These are phyloP conservation scores for Saccharomycopsis sp. DNA, from an alignment of 805 yeast genomes.

Conservation along the genomic window DNA sequence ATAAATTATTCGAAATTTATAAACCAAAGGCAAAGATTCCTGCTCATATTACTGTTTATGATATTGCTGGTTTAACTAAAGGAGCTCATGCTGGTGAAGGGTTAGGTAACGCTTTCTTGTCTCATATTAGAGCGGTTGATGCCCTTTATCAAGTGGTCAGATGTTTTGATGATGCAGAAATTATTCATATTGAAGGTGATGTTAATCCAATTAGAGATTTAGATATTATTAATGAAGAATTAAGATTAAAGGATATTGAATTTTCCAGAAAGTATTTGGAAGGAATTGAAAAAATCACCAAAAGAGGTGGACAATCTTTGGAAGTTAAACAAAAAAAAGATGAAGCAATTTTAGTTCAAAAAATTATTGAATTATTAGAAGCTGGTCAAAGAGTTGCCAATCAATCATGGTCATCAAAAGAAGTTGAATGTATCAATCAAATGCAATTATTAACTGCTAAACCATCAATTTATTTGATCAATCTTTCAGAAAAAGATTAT, in stretches of 20 bases:
- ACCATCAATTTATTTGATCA: constrained; percentile 87
- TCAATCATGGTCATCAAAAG: constrained; percentile 79
- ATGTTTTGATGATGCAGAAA: constrained; percentile 96
- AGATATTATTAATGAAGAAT: constrained; percentile 82
- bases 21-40: constrained; percentile 82
- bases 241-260: constrained; percentile 94
- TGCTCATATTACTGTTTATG: constrained; percentile 86
- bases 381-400: constrained; percentile 83
- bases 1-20: constrained; percentile 62
- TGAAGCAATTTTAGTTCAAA: constrained; percentile 65
- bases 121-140: constrained; percentile 95
- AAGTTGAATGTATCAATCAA: constrained; percentile 80
- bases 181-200: constrained; percentile 93
- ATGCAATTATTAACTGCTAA: constrained; percentile 89
- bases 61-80: constrained; percentile 96
- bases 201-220: constrained; percentile 93
- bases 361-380: constrained; percentile 67
- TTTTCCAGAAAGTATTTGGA: constrained; percentile 78
- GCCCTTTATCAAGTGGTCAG: constrained; percentile 97
- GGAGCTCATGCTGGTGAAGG: constrained; percentile 98
- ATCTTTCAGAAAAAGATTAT: constrained; percentile 83
- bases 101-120: constrained; percentile 92
- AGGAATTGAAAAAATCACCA: constrained; percentile 67
- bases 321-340: constrained; percentile 86
- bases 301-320: constrained; percentile 80